phyloP scores from a whole-genome alignment of 78 protist species.

The Isochrysis galbana region DNA sequence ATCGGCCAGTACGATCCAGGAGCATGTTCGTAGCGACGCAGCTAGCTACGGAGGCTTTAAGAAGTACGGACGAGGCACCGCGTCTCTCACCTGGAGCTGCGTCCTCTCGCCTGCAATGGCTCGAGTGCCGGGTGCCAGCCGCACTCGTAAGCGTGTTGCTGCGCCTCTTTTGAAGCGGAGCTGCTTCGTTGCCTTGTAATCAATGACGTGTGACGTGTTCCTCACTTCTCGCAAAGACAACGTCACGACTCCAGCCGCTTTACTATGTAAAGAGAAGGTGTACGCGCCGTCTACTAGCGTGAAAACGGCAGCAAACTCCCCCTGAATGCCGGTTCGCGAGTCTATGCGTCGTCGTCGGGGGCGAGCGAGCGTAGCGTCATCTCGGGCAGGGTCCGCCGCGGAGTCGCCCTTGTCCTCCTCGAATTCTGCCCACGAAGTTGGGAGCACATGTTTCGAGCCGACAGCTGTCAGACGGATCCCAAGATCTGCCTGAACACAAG shows the following conservation, averaged over 20 bases:
- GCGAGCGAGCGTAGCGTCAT: too few relatives aligned
- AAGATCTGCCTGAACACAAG: too few relatives aligned
- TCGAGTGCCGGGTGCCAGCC: neutral
- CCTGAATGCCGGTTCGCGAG: too few relatives aligned
- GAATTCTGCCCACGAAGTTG: neutral
- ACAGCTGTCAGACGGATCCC: neutral
- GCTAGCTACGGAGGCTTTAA: neutral
- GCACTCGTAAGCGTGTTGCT: neutral
- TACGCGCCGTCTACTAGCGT: neutral
- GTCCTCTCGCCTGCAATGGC: neutral
- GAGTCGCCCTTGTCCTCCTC: too few relatives aligned
- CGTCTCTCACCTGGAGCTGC: neutral
- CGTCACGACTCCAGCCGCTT: neutral
- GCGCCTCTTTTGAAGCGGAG: neutral
- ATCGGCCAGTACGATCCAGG: neutral
- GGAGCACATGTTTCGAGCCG: neutral
- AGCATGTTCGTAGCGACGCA: neutral
- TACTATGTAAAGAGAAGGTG: neutral
- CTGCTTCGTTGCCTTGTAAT: neutral
- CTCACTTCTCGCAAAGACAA: neutral
- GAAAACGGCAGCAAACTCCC: neutral
- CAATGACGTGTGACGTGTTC: neutral
- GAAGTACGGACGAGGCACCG: too few relatives aligned
- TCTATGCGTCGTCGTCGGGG: too few relatives aligned
- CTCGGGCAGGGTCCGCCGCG: too few relatives aligned